Percentiles rank a stretch among this genome's conserved stretches.
These are phyloP conservation scores for Kluyveromyces wickerhamii DNA, from an alignment of 805 yeast species.

Conservation along the genomic window DNA sequence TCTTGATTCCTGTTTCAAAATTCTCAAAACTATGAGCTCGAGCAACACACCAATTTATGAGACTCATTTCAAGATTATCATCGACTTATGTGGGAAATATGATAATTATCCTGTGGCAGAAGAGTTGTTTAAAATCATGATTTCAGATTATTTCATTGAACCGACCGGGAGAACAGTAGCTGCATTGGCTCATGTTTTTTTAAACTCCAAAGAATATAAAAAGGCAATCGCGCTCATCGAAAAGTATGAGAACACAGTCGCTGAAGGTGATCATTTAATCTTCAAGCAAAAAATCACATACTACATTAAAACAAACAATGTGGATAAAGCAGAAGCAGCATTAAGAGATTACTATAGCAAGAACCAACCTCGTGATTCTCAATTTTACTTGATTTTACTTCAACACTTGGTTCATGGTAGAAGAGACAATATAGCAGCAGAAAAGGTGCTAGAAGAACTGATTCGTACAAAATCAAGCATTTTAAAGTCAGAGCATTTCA, in stretches of 20 bases:
- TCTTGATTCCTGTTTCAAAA: constrained; percentile 26
- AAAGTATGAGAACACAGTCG: constrained; percentile 8
- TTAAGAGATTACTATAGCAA: constrained; percentile 11
- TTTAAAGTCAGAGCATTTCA: constrained; percentile 23
- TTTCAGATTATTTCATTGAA: constrained; percentile 19
- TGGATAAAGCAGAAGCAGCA: constrained; percentile 14
- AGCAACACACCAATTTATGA: constrained; percentile 16
- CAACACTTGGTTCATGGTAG: constrained; percentile 12
- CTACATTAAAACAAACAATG: constrained; percentile 12
- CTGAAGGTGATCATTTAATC: constrained; percentile 10
- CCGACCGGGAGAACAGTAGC: constrained; percentile 23
- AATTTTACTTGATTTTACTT: constrained; percentile 20
- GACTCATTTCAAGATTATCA: constrained; percentile 20
- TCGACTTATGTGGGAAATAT: constrained; percentile 21
- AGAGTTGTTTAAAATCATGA: constrained; percentile 27
- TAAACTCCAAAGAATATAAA: constrained; percentile 15
- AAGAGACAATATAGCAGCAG: constrained; percentile 19
- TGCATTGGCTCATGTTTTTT: constrained; percentile 23
- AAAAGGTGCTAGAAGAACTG: constrained; percentile 15
- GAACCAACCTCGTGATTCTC: constrained; percentile 13
- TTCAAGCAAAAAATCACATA: constrained; percentile 22
- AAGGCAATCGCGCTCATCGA: constrained; percentile 18
- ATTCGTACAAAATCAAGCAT: constrained; percentile 11
- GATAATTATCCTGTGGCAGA: constrained; percentile 24
- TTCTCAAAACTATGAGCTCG: constrained; percentile 24